A percentile compares a stretch with the other conserved stretches of the same genome.
phyloP scores from a whole-genome alignment of 768 basidiomycete genomes.

The Rhodosporidiobolus sp. region DNA sequence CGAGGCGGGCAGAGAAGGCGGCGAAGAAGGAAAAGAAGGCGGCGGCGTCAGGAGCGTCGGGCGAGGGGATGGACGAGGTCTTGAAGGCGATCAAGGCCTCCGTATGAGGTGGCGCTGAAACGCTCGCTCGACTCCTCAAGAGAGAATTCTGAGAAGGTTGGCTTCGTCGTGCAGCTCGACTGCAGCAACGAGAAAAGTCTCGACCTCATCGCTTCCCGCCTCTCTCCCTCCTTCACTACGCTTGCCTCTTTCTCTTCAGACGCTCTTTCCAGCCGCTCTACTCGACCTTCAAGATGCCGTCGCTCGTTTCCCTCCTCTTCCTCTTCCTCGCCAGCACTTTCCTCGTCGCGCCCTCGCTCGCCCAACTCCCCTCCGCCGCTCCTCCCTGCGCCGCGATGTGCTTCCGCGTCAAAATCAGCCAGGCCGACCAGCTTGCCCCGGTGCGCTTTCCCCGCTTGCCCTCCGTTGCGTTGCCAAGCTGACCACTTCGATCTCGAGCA shows the following conservation, averaged over 20 bases:
- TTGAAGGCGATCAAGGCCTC: slow-evolving; percentile 32
- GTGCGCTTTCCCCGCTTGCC: no score
- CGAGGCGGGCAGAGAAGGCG: background rate
- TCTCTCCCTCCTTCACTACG: no score
- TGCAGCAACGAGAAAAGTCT: no score
- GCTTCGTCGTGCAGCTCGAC: background rate
- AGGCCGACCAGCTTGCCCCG: background rate
- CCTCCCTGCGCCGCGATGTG: background rate
- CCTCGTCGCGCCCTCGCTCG: no score
- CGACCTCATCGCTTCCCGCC: background rate
- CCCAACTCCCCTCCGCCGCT: background rate
- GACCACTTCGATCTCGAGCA: no score
- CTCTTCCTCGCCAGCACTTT: background rate
- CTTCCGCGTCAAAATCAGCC: background rate
- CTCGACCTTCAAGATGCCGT: no score
- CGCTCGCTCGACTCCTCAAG: no score
- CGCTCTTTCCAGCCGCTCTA: no score
- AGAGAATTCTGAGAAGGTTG: no score
- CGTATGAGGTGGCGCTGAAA: slow-evolving; percentile 1
- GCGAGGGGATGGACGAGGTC: slow-evolving; percentile 29
- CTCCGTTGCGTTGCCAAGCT: no score
- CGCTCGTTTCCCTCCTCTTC: background rate
- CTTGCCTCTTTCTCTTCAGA: background rate
- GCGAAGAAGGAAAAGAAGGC: slow-evolving; percentile 1
- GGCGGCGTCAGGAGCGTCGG: background rate